Evolutionary conservation across 169 alveolate genomes (phyloP).

Genomic region (Eimeria zaria): DNA sequence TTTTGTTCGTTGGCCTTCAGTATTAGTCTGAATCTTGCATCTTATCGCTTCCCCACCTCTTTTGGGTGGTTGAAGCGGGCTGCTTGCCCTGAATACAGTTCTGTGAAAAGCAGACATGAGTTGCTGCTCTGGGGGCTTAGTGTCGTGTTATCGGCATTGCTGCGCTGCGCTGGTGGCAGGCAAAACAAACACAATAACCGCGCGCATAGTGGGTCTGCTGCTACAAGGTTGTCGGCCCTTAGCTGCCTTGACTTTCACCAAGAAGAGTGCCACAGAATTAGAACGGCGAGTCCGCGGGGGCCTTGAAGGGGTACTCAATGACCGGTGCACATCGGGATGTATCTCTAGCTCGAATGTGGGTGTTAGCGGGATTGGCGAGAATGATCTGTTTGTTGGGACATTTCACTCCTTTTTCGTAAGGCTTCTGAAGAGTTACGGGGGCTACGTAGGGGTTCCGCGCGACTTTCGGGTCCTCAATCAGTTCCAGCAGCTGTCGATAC

Average conservation of each 20-base stretch:
- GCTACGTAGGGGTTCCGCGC: conserved; percentile 75
- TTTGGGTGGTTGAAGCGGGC: neutral
- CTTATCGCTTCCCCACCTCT: neutral
- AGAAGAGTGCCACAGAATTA: conserved; percentile 88
- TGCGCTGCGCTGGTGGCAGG: conserved; percentile 40
- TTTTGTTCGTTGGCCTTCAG: neutral
- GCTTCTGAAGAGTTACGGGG: conserved; percentile 74
- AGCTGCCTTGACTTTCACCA: conserved; percentile 88
- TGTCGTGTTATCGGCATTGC: neutral
- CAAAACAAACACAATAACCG: conserved; percentile 91
- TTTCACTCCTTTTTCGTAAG: conserved; percentile 85
- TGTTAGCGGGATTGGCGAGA: neutral
- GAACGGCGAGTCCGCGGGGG: conserved; percentile 84
- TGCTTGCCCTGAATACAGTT: neutral
- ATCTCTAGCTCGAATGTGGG: neutral
- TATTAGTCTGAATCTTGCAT: neutral
- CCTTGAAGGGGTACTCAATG: conserved; percentile 48
- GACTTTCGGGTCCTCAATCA: conserved; percentile 26
- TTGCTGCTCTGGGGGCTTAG: neutral
- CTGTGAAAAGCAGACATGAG: too few relatives aligned
- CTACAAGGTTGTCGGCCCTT: conserved; percentile 85
- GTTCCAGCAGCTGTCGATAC: conserved; percentile 27
- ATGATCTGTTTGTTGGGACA: conserved; percentile 84
- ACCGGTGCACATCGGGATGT: neutral
- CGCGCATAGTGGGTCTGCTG: conserved; percentile 90